phyloP scores from a whole-genome alignment of 805 yeast genomes.

The Torulaspora indica region DNA sequence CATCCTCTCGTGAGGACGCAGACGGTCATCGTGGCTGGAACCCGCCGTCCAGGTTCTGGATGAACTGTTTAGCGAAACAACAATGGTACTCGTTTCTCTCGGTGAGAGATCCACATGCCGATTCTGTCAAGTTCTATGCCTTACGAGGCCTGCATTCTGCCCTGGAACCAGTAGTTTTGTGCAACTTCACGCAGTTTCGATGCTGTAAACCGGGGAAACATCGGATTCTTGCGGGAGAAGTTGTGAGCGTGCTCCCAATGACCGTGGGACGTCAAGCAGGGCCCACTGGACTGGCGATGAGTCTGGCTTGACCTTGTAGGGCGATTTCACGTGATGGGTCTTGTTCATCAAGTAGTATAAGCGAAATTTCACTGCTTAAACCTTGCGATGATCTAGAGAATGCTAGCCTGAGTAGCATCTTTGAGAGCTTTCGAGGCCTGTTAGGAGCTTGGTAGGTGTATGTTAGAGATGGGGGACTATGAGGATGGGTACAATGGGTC shows the following conservation, averaged over 20 bases:
- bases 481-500: conserved; percentile 1
- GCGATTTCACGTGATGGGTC: neutral
- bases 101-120: too few species aligned
- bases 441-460: neutral
- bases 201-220: neutral
- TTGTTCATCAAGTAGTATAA: neutral
- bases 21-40: too few species aligned
- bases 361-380: neutral
- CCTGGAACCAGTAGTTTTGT: too few species aligned
- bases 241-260: neutral
- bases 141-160: too few species aligned
- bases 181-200: neutral
- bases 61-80: too few species aligned
- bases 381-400: neutral
- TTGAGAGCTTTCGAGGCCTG: too few species aligned
- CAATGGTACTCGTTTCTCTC: too few species aligned
- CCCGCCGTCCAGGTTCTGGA: too few species aligned
- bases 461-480: neutral
- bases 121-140: too few species aligned
- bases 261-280: neutral
- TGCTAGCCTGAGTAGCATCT: too few species aligned
- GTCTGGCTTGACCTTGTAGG: neutral
- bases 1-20: too few species aligned
- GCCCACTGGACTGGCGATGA: neutral
- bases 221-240: neutral